Base-by-base conservation (phyloP, 805 yeast genomes). In the Ogataea neopini region DNA sequence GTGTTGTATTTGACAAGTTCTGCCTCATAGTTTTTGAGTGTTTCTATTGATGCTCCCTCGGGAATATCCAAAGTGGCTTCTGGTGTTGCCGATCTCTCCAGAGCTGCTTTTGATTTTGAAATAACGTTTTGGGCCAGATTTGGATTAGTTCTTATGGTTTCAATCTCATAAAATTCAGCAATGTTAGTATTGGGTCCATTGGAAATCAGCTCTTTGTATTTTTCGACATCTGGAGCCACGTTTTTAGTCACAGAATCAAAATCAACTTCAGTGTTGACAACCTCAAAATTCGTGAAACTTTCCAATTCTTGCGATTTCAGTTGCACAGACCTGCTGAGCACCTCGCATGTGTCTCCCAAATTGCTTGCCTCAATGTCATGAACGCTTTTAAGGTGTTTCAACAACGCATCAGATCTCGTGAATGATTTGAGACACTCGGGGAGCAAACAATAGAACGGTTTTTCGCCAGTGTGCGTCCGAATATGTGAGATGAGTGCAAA, bases 371-470 rank as follows among this genome's bases (percentile, higher is more conserved):
- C 77, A 37, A 79, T 68, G 47, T 79, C 81, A 60, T 85, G 91
- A 1, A 75, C 81, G 0, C 81, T 74, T 36, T 79, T 73, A 48
- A 84, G 70, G 63, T 86, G 92, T 52, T 80, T 77, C 15, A 82
- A 75, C 50, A 86, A 70, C 1, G 84, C 86, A 51, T 81, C 86
- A 0, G 82, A 70, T 45, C 85, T 63, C 0, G 80, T 74, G 58
- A 83, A 84, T 38, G 74, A 74, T 51, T 77, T 73, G 43, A 74
- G 76, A 62, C 92, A 86, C 53, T 83, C 87, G 1, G 87, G 87
- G 11, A 83, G 68, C 1, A 77, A 72, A 61, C 92, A 86, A 55
- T 71, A 76, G 54, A 76, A 82, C 29, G 88, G 88, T 56, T 75
- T 75, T 56, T 84, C 86, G 1, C 85, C 83, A 0, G 86, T 79